Conservation (phyloP, 1,284 basidiomycete species). For the Ceratobasidium sp. region DNA sequence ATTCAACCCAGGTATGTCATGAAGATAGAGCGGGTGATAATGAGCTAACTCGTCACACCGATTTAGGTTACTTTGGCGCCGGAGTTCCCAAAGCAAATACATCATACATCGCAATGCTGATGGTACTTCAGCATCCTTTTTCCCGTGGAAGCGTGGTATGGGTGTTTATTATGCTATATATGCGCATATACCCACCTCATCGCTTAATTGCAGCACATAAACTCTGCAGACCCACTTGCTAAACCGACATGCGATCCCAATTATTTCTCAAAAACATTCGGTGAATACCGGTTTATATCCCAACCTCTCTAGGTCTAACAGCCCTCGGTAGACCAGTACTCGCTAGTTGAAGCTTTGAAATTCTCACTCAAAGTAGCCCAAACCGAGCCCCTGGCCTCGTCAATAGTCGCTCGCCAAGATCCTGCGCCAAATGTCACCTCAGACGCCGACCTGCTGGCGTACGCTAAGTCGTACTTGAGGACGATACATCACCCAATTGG, state of each 20-base stretch:
- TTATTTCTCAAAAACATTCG: constrained; percentile 33
- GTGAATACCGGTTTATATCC: background rate
- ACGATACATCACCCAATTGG: constrained; percentile 54
- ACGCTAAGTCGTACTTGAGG: constrained; percentile 20
- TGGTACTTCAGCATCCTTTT: constrained; percentile 59
- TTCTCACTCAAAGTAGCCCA: constrained; percentile 53
- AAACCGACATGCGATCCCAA: constrained; percentile 15
- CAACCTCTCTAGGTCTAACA: background rate
- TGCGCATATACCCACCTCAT: background rate
- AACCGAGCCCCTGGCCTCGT: constrained; percentile 41
- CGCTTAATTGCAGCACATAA: constrained; percentile 19
- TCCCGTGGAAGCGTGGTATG: constrained; percentile 49
- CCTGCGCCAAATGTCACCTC: constrained; percentile 30
- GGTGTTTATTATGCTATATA: too few species aligned
- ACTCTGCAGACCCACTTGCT: constrained; percentile 24
- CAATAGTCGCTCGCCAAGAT: constrained; percentile 44
- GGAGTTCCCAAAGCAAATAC: constrained; percentile 51
- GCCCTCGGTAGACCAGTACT: constrained; percentile 52
- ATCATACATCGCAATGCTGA: constrained; percentile 55
- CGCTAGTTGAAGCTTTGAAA: constrained; percentile 57
- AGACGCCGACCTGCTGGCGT: constrained; percentile 35
- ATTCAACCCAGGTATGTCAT: constrained; percentile 30
- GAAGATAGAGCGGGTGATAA: background rate
- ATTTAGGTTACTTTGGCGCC: constrained; percentile 36
- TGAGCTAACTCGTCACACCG: background rate